These are phyloP conservation scores for Candida gigantensis DNA, from an alignment of 1,139 yeast species.

Conservation along the genomic window DNA sequence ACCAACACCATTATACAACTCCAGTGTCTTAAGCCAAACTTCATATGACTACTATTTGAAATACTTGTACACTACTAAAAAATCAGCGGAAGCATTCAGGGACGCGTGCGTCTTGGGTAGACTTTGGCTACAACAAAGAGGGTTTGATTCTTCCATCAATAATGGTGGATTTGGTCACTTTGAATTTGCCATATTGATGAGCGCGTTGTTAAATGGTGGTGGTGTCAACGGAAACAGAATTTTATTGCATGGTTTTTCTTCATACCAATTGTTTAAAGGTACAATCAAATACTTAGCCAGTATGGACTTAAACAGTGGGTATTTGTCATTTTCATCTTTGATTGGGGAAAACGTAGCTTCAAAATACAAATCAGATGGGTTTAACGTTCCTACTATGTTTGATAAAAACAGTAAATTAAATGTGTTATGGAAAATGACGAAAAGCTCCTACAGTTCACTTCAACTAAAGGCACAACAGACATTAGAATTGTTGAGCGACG, in stretches of 20 bases:
- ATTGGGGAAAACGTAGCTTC: conserved; percentile 49
- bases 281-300: conserved; percentile 79
- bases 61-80: conserved; percentile 72
- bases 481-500: conserved; percentile 68
- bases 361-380: conserved; percentile 60
- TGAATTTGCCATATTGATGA: conserved; percentile 81
- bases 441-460: conserved; percentile 62
- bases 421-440: conserved; percentile 78
- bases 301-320: conserved; percentile 66
- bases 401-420: conserved; percentile 77
- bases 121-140: conserved; percentile 88
- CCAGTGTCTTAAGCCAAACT: conserved; percentile 71
- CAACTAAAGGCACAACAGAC: conserved; percentile 71
- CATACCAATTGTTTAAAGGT: conserved; percentile 91
- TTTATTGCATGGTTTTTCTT: conserved; percentile 81
- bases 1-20: conserved; percentile 85
- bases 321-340: conserved; percentile 64
- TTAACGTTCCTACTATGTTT: conserved; percentile 71
- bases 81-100: conserved; percentile 77
- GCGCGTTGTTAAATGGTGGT: conserved; percentile 84
- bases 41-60: conserved; percentile 70
- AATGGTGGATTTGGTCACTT: conserved; percentile 90
- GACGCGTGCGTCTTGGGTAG: conserved; percentile 89
- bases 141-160: conserved; percentile 61
- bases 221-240: conserved; percentile 74